Percentiles rank a stretch among this genome's conserved stretches.
These are phyloP conservation scores for Pseudozyma pruni DNA, from an alignment of 1,284 basidiomycete species.

Conservation along the genomic window DNA sequence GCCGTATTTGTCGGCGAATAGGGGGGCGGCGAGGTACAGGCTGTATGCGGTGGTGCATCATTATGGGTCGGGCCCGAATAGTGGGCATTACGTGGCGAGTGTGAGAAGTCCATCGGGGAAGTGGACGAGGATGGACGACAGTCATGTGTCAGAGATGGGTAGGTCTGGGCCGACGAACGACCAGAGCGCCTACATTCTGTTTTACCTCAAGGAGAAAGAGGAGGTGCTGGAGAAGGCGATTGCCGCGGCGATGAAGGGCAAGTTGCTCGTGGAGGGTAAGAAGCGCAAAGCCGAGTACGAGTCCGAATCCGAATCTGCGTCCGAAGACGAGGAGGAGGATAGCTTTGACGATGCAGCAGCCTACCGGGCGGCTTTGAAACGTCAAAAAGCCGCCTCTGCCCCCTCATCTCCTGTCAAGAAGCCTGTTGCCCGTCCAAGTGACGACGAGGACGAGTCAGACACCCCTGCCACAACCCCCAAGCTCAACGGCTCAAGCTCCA, in stretches of 20 bases:
- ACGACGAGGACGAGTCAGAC: slow-evolving; percentile 12
- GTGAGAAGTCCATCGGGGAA: slow-evolving; percentile 78
- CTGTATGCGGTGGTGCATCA: slow-evolving; percentile 94
- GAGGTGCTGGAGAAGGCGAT: slow-evolving; percentile 41
- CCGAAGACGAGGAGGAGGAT: slow-evolving; percentile 3
- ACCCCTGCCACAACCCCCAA: neutral
- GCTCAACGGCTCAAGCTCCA: slow-evolving; percentile 10
- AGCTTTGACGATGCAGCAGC: slow-evolving; percentile 20
- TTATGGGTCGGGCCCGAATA: slow-evolving; percentile 89
- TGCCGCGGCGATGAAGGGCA: slow-evolving; percentile 5
- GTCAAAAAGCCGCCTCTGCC: slow-evolving; percentile 10
- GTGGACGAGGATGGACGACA: slow-evolving; percentile 97
- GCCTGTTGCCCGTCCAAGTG: slow-evolving; percentile 1
- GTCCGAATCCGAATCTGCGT: slow-evolving; percentile 4
- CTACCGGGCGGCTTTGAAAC: slow-evolving; percentile 20
- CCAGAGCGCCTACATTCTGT: slow-evolving; percentile 90
- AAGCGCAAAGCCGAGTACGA: slow-evolving; percentile 19
- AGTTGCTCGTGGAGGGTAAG: slow-evolving; percentile 7
- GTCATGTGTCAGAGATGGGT: slow-evolving; percentile 72
- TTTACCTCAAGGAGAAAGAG: slow-evolving; percentile 79
- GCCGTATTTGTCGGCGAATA: slow-evolving; percentile 80
- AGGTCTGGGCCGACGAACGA: slow-evolving; percentile 70
- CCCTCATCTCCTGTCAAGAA: neutral
- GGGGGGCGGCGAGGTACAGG: slow-evolving; percentile 76
- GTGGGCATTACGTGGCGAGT: slow-evolving; percentile 93